Percentiles rank a stretch among this genome's conserved stretches.
phyloP scores from a whole-genome alignment of 1,139 yeast genomes.

The Geotrichum cucujoidarum region DNA sequence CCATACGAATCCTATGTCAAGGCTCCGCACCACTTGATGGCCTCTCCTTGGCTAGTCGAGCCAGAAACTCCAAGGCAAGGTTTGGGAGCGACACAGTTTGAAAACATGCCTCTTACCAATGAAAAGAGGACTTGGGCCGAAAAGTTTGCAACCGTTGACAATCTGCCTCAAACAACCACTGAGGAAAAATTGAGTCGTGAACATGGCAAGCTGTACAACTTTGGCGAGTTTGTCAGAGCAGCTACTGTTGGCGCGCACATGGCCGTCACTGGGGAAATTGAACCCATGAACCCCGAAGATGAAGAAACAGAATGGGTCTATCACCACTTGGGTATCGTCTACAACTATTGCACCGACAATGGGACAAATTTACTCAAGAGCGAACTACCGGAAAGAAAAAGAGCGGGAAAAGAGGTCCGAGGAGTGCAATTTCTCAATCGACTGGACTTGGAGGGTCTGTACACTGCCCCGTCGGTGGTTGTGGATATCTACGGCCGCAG shows the following conservation, averaged over 20 bases:
- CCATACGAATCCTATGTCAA: slow-evolving; percentile 54
- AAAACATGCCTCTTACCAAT: neutral
- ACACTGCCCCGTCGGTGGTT: slow-evolving; percentile 70
- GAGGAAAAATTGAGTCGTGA: slow-evolving; percentile 74
- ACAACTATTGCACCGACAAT: slow-evolving; percentile 71
- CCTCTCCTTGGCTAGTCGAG: slow-evolving; percentile 73
- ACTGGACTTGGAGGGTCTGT: slow-evolving; percentile 59
- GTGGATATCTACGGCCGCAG: slow-evolving; percentile 89
- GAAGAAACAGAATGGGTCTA: slow-evolving; percentile 55
- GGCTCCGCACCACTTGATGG: slow-evolving; percentile 57
- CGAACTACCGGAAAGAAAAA: slow-evolving; percentile 78
- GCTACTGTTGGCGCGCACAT: slow-evolving; percentile 79
- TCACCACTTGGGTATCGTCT: slow-evolving; percentile 79
- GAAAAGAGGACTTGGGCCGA: slow-evolving; percentile 69
- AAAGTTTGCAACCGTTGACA: slow-evolving; percentile 78
- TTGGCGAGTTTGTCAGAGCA: slow-evolving; percentile 68
- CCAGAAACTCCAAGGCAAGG: neutral
- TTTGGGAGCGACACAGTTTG: slow-evolving; percentile 49
- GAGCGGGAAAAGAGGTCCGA: slow-evolving; percentile 72
- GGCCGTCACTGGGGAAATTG: slow-evolving; percentile 65
- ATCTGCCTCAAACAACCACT: slow-evolving; percentile 52
- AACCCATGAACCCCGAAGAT: slow-evolving; percentile 78
- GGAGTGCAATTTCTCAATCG: slow-evolving; percentile 67
- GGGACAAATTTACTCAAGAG: slow-evolving; percentile 64
- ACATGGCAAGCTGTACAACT: slow-evolving; percentile 63